These are phyloP conservation scores for Dovyalis caffra DNA, from an alignment of 345 rosid genomes.

Conservation along the genomic window DNA sequence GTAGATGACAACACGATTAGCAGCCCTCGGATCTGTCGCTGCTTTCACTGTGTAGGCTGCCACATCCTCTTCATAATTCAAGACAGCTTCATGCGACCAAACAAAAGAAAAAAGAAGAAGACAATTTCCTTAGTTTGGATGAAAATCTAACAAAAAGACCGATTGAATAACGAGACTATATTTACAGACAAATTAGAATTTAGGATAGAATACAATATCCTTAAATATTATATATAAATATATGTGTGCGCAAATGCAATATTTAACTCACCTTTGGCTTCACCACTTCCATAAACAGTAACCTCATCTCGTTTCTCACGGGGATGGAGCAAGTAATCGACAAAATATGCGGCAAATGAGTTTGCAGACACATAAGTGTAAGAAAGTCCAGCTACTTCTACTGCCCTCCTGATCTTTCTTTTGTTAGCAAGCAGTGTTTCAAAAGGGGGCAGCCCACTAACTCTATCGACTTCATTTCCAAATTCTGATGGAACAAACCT, in stretches of 20 bases:
- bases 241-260: too few relatives aligned
- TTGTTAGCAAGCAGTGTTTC: constrained; percentile 31
- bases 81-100: constrained; percentile 17
- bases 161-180: too few relatives aligned
- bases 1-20: constrained; percentile 26
- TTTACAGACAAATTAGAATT: too few relatives aligned
- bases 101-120: neutral
- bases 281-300: constrained; percentile 33
- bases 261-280: constrained; percentile 28
- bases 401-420: constrained; percentile 35
- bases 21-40: constrained; percentile 32
- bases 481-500: constrained; percentile 46
- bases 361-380: constrained; percentile 34
- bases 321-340: constrained; percentile 29
- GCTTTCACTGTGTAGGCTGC: constrained; percentile 37
- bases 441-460: constrained; percentile 27
- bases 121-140: too few relatives aligned
- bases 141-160: too few relatives aligned
- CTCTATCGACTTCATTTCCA: constrained; percentile 41
- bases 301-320: constrained; percentile 10
- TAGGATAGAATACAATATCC: too few relatives aligned
- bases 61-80: constrained; percentile 36
- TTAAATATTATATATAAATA: too few relatives aligned
- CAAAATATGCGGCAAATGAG: constrained; percentile 31
- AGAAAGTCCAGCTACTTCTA: constrained; percentile 32